Percentiles rank a stretch among this genome's conserved stretches.
These are phyloP conservation scores for Talaromyces adpressus DNA, from an alignment of 495 filamentous ascomycete species.

Conservation along the genomic window DNA sequence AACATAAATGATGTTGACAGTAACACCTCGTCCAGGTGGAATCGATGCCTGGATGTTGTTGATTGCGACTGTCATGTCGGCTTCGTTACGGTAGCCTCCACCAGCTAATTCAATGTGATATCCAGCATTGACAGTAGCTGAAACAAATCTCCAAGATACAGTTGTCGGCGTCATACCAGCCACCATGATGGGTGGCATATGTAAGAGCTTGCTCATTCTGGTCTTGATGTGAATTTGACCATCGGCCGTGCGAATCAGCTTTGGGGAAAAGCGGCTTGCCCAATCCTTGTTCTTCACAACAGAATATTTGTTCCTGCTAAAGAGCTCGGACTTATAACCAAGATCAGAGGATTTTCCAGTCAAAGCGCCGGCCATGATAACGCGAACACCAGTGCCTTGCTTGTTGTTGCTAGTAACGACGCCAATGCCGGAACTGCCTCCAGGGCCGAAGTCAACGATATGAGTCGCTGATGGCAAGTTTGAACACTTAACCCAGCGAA, in stretches of 20 bases:
- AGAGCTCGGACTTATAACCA: slow-evolving; percentile 94
- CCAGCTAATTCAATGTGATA: slow-evolving; percentile 32
- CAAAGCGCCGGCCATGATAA: slow-evolving; percentile 86
- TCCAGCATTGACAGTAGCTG: slow-evolving; percentile 28
- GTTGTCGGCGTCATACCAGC: slow-evolving; percentile 40
- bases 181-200: slow-evolving; percentile 31
- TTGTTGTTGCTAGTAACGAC: slow-evolving; percentile 98
- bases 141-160: slow-evolving; percentile 26
- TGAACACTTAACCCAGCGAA: slow-evolving; percentile 93
- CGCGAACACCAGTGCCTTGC: slow-evolving; percentile 92
- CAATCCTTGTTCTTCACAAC: slow-evolving; percentile 91
- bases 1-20: slow-evolving; percentile 33
- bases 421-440: slow-evolving; percentile 91
- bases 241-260: slow-evolving; percentile 74
- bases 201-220: slow-evolving; percentile 56
- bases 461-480: slow-evolving; percentile 84
- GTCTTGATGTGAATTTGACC: slow-evolving; percentile 92
- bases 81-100: slow-evolving; percentile 23
- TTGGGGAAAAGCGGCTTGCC: slow-evolving; percentile 91
- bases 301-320: slow-evolving; percentile 87
- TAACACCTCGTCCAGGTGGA: slow-evolving; percentile 25
- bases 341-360: slow-evolving; percentile 84
- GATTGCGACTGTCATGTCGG: slow-evolving; percentile 22
- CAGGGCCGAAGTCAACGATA: slow-evolving; percentile 92
- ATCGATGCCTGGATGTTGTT: slow-evolving; percentile 15